Conservation (phyloP, 2,329 filamentous ascomycete genomes). For the Pseudogymnoascus sp. region DNA sequence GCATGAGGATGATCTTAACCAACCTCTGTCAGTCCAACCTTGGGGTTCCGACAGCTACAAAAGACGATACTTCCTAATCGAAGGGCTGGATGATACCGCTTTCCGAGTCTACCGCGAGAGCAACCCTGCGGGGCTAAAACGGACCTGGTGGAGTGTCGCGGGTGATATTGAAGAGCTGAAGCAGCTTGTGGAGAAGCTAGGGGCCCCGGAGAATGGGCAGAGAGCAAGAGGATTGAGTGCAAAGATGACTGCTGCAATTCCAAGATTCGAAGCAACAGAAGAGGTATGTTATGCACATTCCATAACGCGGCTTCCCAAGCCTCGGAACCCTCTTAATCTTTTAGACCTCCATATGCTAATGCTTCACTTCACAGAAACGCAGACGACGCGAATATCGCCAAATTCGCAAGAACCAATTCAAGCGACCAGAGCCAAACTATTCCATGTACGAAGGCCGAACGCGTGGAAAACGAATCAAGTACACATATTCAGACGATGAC, state of each 20-base stretch:
- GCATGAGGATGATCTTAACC: slow-evolving; percentile 69
- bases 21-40: slow-evolving; percentile 79
- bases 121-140: slow-evolving; percentile 66
- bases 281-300: slow-evolving; percentile 49
- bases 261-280: slow-evolving; percentile 86
- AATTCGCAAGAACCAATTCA: slow-evolving; percentile 53
- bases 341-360: not conserved
- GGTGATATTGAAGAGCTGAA: slow-evolving; percentile 82
- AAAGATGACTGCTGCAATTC: slow-evolving; percentile 70
- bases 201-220: slow-evolving; percentile 67
- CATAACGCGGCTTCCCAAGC: not conserved
- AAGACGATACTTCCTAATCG: slow-evolving; percentile 85
- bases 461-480: slow-evolving; percentile 90
- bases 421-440: slow-evolving; percentile 36
- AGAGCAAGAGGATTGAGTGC: slow-evolving; percentile 71
- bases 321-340: not conserved
- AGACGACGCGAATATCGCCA: slow-evolving; percentile 86
- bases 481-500: slow-evolving; percentile 87
- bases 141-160: slow-evolving; percentile 89
- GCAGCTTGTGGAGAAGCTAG: slow-evolving; percentile 65
- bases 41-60: slow-evolving; percentile 89
- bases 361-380: slow-evolving; percentile 59
- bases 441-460: slow-evolving; percentile 95
- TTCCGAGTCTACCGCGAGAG: slow-evolving; percentile 93
- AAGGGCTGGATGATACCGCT: slow-evolving; percentile 86